Conservation (phyloP, 345 rosid species). For the Euphorbia pulcherrima region DNA sequence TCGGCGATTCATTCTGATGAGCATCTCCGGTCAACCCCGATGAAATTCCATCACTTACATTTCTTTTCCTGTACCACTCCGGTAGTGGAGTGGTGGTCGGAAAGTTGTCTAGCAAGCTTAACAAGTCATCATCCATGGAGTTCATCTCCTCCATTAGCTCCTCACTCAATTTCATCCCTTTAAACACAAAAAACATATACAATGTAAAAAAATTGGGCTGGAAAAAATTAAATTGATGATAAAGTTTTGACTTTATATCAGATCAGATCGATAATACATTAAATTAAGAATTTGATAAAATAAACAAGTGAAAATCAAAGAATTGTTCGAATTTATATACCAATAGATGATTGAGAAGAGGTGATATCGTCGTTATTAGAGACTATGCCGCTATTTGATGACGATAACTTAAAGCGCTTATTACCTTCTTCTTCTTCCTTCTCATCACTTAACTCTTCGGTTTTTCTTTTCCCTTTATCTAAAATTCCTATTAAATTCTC, state of each 20-base stretch:
- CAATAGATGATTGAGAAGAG: conserved; percentile 47
- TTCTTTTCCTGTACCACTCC: conserved; percentile 49
- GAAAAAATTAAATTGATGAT: too few species aligned
- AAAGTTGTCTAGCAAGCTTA: conserved; percentile 63
- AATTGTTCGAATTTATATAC: conserved; percentile 25
- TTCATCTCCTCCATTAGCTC: conserved; percentile 39
- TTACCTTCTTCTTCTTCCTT: background rate
- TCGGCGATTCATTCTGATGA: conserved; percentile 16
- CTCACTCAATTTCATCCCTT: conserved; percentile 31
- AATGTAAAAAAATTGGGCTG: too few species aligned
- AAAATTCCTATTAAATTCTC: conserved; percentile 10
- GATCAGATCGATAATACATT: too few species aligned
- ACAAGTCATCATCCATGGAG: conserved; percentile 55
- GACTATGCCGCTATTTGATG: conserved; percentile 9
- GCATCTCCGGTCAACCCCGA: conserved; percentile 3
- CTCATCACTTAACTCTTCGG: too few species aligned
- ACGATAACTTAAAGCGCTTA: conserved; percentile 14
- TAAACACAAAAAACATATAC: background rate
- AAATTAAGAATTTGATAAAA: too few species aligned
- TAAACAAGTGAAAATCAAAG: too few species aligned
- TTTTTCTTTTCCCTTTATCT: conserved; percentile 29
- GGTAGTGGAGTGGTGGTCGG: conserved; percentile 58
- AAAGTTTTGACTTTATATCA: too few species aligned
- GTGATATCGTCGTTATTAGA: conserved; percentile 30
- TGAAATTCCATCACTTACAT: conserved; percentile 19